Evolutionary conservation across 805 yeast species (phyloP).

Genomic region (Sugiyamaella valdiviana): DNA sequence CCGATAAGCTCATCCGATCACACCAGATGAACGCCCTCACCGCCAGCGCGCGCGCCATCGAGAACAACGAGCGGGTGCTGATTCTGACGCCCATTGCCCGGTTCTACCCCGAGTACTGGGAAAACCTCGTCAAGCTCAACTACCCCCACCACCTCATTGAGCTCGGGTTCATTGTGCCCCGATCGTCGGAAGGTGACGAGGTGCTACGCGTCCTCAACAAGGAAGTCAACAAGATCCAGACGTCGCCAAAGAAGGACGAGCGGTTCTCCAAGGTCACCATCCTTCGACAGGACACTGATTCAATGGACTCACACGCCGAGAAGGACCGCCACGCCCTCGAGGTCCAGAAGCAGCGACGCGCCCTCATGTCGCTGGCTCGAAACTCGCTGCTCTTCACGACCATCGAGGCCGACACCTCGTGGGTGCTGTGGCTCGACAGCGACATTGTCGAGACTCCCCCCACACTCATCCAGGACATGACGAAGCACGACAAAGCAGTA

Average conservation of each 20-base stretch:
- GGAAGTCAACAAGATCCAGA: constrained; percentile 69
- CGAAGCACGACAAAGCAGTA: constrained; percentile 78
- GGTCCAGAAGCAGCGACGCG: constrained; percentile 83
- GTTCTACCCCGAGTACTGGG: constrained; percentile 85
- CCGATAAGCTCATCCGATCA: constrained; percentile 38
- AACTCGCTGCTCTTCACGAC: constrained; percentile 87
- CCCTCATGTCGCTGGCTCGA: constrained; percentile 89
- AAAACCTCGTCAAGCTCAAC: constrained; percentile 60
- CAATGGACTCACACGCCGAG: constrained; percentile 68
- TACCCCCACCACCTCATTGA: constrained; percentile 84
- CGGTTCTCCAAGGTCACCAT: constrained; percentile 81
- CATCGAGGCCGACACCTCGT: constrained; percentile 79
- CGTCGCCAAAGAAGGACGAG: constrained; percentile 46
- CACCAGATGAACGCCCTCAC: constrained; percentile 77
- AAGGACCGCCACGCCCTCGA: constrained; percentile 83
- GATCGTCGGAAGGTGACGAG: constrained; percentile 71
- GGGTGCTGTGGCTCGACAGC: constrained; percentile 96
- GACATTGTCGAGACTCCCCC: constrained; percentile 88
- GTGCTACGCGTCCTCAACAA: constrained; percentile 67
- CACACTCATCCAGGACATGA: constrained; percentile 78
- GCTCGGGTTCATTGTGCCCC: constrained; percentile 86
- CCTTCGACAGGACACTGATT: constrained; percentile 77
- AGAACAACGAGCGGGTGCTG: constrained; percentile 74
- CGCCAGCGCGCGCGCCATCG: constrained; percentile 63
- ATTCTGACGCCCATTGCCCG: constrained; percentile 86